Evolutionary conservation across 1,139 yeast species (phyloP).

Genomic region (Taphrina pruni): DNA sequence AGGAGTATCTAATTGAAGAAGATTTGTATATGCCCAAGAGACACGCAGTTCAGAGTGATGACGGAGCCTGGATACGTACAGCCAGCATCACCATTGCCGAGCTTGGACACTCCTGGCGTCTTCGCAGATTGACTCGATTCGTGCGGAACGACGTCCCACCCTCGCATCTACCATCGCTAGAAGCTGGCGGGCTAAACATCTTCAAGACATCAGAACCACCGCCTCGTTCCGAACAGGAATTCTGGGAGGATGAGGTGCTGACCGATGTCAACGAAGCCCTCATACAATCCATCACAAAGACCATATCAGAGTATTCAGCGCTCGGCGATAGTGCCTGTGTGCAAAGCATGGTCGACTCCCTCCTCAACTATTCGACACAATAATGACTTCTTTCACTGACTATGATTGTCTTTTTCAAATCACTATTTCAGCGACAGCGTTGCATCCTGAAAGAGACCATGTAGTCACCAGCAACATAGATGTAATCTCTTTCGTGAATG

Average conservation of each 20-base stretch:
- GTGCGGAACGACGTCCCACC: neutral
- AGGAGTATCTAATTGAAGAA: slow-evolving; percentile 28
- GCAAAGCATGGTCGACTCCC: slow-evolving; percentile 12
- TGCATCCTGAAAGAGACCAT: neutral
- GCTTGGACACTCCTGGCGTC: slow-evolving; percentile 31
- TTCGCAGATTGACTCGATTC: slow-evolving; percentile 30
- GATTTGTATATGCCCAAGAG: slow-evolving; percentile 11
- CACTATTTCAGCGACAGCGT: neutral
- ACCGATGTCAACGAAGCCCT: slow-evolving; percentile 30
- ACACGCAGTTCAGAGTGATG: neutral
- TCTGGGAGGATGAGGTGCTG: slow-evolving; percentile 33
- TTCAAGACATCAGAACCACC: neutral
- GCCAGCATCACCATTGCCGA: slow-evolving; percentile 35
- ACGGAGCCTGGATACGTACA: slow-evolving; percentile 13
- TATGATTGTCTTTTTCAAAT: neutral
- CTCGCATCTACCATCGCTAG: neutral
- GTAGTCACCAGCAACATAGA: neutral
- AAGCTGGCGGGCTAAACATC: neutral
- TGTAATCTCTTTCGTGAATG: neutral
- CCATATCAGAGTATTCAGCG: neutral
- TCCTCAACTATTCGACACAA: slow-evolving; percentile 1
- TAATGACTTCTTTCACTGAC: neutral
- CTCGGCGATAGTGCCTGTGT: neutral
- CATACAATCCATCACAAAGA: slow-evolving; percentile 3
- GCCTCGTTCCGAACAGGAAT: slow-evolving; percentile 9